Evolutionary conservation across 2,329 filamentous ascomycete genomes (phyloP).

Genomic region (Magnaporthiopsis rhizophila): DNA sequence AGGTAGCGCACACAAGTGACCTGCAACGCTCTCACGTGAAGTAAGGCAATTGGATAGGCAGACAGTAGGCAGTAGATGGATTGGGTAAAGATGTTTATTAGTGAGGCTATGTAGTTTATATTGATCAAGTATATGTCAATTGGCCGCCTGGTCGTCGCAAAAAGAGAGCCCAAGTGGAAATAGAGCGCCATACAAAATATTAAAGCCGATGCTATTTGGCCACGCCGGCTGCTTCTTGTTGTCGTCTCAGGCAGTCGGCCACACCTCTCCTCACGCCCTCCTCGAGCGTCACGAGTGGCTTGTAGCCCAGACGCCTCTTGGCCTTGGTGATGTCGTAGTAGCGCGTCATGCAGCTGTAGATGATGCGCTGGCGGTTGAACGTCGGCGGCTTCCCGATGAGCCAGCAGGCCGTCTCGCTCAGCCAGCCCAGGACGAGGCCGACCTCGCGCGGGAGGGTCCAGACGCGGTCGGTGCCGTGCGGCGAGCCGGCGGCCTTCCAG

Average conservation of each 20-base stretch:
- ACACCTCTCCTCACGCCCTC: conserved; percentile 53
- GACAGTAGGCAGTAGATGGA: too few species aligned
- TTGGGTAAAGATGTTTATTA: neutral
- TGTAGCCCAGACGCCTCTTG: conserved; percentile 60
- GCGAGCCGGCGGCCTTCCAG: conserved; percentile 56
- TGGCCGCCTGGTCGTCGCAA: neutral
- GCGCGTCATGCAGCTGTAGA: conserved; percentile 65
- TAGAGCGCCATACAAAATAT: too few species aligned
- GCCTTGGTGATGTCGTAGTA: conserved; percentile 76
- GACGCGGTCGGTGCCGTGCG: conserved; percentile 43
- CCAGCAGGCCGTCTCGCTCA: conserved; percentile 44
- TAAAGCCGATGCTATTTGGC: neutral
- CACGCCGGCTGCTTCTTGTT: neutral
- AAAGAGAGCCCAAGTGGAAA: neutral
- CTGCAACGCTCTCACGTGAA: neutral
- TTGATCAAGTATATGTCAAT: neutral
- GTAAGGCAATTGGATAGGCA: neutral
- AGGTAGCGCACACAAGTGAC: too few species aligned
- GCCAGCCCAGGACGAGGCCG: conserved; percentile 42
- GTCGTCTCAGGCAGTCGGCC: neutral
- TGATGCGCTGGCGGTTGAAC: conserved; percentile 51
- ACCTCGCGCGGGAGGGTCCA: conserved; percentile 46
- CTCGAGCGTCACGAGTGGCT: conserved; percentile 56
- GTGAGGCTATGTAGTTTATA: neutral
- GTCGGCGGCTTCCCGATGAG: conserved; percentile 45